Base-by-base conservation (phyloP, 192 early-diverging fungal genomes). In the Entomortierella chlamydospora region DNA sequence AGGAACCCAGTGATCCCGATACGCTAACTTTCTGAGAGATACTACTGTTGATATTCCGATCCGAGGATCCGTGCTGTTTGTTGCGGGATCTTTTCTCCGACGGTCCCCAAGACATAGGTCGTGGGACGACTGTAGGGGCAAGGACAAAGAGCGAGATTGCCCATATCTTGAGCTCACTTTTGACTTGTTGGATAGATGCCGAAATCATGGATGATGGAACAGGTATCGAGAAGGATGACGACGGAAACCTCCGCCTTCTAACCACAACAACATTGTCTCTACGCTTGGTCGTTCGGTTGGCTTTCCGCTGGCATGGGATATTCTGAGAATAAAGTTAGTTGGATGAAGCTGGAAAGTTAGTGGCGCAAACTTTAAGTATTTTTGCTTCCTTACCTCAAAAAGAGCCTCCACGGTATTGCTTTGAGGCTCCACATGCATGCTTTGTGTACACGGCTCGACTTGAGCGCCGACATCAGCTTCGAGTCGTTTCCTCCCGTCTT, bases 91-190 rank as follows among this genome's bases (percentile, higher is more conserved):
- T 47, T 47, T 12, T 17, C 45, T 47, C 20, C 2, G 45, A 20
- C 12, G 15, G 15, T 47, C 15, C 20, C 45, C 45, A 47, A 20
- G 45, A 17, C 20, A 4, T 47, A 47, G 5, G 45, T 20, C 45
- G 45, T 47, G 45, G 45, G 15, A 47, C 52, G n/a, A 63, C 26
- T 2, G 34, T 20, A 11, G 60, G 51, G 0, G 52, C 52, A 20
- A 71, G 42, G n/a, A 56, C 37, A 30, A 54, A 63, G 33, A 51
- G 42, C 1, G 59, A 43, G 11, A 70, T 13, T 18, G 58, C 50
- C 59, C 57, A 70, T 1, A 70, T 30, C 15, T 55, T 59, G 37
- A 61, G 28, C 23, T 71, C 53, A 20, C 57, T 11, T 26, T 63
- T 61, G 41, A 71, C 41, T 20, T 62, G 25, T 11, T 43, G 69